phyloP scores from a whole-genome alignment of 768 basidiomycete genomes.

The Naganishia friedmannii region DNA sequence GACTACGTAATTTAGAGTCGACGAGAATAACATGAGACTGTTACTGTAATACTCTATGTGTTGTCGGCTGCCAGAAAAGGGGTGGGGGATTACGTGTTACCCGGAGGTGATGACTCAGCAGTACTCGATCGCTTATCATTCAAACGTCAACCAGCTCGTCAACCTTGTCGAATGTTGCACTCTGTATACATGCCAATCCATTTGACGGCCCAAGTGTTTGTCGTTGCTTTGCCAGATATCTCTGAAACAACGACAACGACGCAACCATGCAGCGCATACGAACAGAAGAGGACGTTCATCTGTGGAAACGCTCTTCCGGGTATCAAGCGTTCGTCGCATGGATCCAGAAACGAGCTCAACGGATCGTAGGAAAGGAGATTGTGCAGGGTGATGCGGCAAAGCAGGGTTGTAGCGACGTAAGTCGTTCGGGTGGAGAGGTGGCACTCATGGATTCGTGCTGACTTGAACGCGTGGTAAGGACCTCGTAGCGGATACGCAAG shows the following conservation, averaged over 20 bases:
- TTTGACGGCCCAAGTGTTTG: no score
- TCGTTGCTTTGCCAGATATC: neutral
- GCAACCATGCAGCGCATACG: conserved; percentile 8
- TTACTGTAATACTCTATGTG: neutral
- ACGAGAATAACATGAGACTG: neutral
- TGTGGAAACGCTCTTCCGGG: conserved; percentile 70
- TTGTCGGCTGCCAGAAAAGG: neutral
- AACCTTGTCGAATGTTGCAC: neutral
- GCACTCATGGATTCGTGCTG: neutral
- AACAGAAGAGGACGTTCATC: conserved; percentile 58
- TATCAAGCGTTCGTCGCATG: conserved; percentile 74
- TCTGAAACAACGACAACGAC: neutral
- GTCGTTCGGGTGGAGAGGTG: neutral
- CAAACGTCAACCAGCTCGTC: neutral
- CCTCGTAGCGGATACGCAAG: conserved; percentile 50
- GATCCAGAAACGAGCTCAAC: conserved; percentile 69
- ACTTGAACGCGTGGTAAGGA: neutral
- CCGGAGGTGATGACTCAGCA: neutral
- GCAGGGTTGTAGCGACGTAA: conserved; percentile 51
- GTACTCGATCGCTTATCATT: no score
- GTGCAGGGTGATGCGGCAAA: conserved; percentile 48
- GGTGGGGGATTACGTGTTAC: no score
- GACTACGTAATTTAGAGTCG: neutral
- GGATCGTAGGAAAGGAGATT: conserved; percentile 67
- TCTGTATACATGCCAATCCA: no score